Evolutionary conservation across 2,329 filamentous ascomycete genomes (phyloP).

Genomic region (Fusarium circinatum): DNA sequence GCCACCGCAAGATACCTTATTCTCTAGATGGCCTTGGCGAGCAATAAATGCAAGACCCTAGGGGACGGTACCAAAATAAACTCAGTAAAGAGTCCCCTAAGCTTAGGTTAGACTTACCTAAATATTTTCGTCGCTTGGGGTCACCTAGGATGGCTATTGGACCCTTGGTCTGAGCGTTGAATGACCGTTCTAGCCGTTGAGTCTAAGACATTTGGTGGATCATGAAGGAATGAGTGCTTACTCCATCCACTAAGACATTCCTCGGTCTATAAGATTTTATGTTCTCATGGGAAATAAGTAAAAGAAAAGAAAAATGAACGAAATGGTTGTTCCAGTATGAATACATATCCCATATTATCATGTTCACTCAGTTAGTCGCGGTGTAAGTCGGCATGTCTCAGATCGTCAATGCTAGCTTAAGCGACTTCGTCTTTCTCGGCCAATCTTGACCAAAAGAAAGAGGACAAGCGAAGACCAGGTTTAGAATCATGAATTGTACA

Average conservation of each 20-base stretch:
- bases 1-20: background rate
- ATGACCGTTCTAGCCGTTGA: background rate
- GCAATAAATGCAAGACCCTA: background rate
- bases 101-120: background rate
- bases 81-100: background rate
- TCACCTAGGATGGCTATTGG: background rate
- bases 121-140: background rate
- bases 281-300: too few relatives aligned
- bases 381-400: conserved; percentile 16
- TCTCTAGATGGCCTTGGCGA: background rate
- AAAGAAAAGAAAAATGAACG: too few relatives aligned
- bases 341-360: background rate
- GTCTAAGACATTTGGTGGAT: background rate
- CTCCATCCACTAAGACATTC: background rate
- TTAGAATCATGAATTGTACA: background rate
- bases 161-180: conserved; percentile 21
- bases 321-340: background rate
- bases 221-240: background rate
- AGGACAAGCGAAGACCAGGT: background rate
- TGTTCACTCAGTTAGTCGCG: background rate
- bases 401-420: background rate
- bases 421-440: background rate
- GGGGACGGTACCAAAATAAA: background rate
- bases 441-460: background rate
- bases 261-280: fast-evolving